Conservation (phyloP, 768 basidiomycete species). For the Imleria badia region DNA sequence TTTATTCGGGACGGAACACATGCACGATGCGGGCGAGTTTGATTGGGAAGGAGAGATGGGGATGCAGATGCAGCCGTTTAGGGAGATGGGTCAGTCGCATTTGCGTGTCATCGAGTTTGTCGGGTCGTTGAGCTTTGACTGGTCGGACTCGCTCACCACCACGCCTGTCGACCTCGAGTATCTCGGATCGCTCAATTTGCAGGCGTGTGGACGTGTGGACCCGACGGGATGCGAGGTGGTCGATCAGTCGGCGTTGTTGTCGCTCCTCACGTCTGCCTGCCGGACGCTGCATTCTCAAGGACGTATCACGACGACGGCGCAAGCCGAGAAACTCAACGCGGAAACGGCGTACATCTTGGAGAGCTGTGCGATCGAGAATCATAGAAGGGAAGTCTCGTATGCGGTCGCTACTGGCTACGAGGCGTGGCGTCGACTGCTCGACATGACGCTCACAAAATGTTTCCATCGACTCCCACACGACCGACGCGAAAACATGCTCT, state of each 20-base stretch:
- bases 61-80: conserved; percentile 53
- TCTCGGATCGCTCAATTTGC: conserved; percentile 63
- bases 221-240: conserved; percentile 79
- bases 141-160: conserved; percentile 73
- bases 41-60: conserved; percentile 41
- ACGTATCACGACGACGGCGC: conserved; percentile 56
- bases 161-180: conserved; percentile 61
- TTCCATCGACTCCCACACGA: conserved; percentile 82
- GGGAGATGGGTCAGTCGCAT: conserved; percentile 76
- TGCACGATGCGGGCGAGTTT: conserved; percentile 38
- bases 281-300: conserved; percentile 68
- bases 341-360: conserved; percentile 80
- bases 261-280: conserved; percentile 61
- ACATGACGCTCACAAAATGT: conserved; percentile 83
- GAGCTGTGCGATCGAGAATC: conserved; percentile 85
- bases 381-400: conserved; percentile 75
- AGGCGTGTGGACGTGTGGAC: conserved; percentile 67
- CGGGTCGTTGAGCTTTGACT: conserved; percentile 83
- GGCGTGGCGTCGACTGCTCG: conserved; percentile 82
- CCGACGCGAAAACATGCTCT: conserved; percentile 82
- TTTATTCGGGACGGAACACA: conserved; percentile 67
- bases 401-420: conserved; percentile 72
- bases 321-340: conserved; percentile 61
- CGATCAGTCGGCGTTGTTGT: conserved; percentile 69
- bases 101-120: conserved; percentile 86